Evolutionary conservation across 495 filamentous ascomycete genomes (phyloP).

Genomic region (Margaritispora aquatica): DNA sequence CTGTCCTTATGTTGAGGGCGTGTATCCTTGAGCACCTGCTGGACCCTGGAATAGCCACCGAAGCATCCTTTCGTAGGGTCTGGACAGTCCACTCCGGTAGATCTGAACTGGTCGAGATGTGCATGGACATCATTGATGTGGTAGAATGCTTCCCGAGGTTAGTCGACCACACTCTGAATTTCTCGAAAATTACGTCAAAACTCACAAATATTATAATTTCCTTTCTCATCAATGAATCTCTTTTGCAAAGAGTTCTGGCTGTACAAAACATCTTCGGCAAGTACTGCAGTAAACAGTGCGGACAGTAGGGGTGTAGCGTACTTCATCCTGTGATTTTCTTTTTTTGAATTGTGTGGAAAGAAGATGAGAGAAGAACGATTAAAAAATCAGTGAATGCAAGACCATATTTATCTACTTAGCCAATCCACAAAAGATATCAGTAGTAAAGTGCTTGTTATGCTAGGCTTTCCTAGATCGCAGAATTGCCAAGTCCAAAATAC

Average conservation of each 20-base stretch:
- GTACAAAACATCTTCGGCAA: slow-evolving; percentile 31
- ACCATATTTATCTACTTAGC: neutral
- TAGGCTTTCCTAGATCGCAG: no score
- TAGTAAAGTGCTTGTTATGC: no score
- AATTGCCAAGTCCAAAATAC: no score
- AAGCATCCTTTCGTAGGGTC: slow-evolving; percentile 43
- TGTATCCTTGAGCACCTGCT: slow-evolving; percentile 41
- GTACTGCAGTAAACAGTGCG: neutral
- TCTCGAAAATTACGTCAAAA: neutral
- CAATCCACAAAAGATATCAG: neutral
- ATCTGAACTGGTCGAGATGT: slow-evolving; percentile 50
- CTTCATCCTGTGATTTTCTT: neutral
- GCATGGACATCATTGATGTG: slow-evolving; percentile 59
- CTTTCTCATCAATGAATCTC: slow-evolving; percentile 42
- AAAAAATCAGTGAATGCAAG: neutral
- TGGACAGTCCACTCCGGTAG: slow-evolving; percentile 48
- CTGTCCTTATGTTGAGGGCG: slow-evolving; percentile 46
- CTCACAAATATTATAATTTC: slow-evolving; percentile 47
- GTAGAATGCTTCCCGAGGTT: slow-evolving; percentile 36
- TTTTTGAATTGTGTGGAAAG: neutral
- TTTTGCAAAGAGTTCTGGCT: slow-evolving; percentile 35
- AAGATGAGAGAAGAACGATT: neutral
- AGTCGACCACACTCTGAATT: neutral
- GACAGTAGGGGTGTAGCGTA: neutral
- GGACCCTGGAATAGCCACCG: slow-evolving; percentile 53